A percentile compares a stretch with the other conserved stretches of the same genome.
Evolutionary conservation across 768 basidiomycete genomes (phyloP).

Genomic region (Russula sp.): DNA sequence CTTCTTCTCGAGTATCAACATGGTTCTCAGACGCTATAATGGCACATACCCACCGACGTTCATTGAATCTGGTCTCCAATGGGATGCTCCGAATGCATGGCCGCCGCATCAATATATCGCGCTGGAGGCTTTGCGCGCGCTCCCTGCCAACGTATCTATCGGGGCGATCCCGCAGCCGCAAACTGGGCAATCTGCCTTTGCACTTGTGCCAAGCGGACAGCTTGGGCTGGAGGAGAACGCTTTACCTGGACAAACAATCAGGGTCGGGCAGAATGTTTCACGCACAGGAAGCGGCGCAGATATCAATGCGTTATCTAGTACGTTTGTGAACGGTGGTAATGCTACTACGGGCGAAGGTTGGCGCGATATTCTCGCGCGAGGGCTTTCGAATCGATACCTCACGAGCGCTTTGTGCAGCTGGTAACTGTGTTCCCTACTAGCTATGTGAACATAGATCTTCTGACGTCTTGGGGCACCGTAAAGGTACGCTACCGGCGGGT

Average conservation of each 20-base stretch:
- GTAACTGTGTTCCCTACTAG: conserved; percentile 42
- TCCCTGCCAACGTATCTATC: conserved; percentile 70
- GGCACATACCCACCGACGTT: conserved; percentile 84
- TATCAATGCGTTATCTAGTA: conserved; percentile 52
- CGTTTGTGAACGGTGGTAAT: conserved; percentile 69
- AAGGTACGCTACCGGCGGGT: conserved; percentile 87
- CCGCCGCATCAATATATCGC: conserved; percentile 82
- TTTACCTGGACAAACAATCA: conserved; percentile 66
- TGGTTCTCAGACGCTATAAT: conserved; percentile 82
- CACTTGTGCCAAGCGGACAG: conserved; percentile 74
- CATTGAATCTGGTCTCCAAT: conserved; percentile 74
- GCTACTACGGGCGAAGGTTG: conserved; percentile 60
- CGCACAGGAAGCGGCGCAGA: conserved; percentile 55
- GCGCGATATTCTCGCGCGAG: conserved; percentile 57
- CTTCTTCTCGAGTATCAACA: conserved; percentile 70
- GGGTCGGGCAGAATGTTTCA: conserved; percentile 47
- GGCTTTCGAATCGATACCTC: conserved; percentile 83
- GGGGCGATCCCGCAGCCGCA: conserved; percentile 52
- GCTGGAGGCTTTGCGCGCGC: conserved; percentile 68
- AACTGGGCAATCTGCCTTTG: conserved; percentile 55
- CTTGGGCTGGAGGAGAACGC: conserved; percentile 67
- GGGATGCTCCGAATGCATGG: conserved; percentile 91
- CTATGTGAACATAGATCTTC: neutral
- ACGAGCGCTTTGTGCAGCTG: conserved; percentile 85
- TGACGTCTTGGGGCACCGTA: neutral